A percentile compares a stretch with the other conserved stretches of the same genome.
phyloP scores from a whole-genome alignment of 345 rosid genomes.

The Brassica nigra region DNA sequence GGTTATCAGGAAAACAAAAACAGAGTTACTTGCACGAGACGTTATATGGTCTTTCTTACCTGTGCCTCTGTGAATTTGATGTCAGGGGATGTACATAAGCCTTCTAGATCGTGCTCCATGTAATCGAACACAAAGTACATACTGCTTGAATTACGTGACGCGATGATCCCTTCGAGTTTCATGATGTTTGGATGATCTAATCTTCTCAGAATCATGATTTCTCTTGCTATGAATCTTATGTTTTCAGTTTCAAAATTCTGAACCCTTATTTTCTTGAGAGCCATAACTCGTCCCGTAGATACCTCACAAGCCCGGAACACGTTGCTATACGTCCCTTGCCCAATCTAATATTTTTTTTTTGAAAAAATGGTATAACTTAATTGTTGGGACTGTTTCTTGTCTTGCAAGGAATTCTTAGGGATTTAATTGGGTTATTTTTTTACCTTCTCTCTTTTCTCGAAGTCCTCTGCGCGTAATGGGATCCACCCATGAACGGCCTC shows the following conservation, averaged over 20 bases:
- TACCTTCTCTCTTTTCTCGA: conserved; percentile 82
- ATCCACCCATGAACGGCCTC: conserved; percentile 81
- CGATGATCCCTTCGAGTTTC: conserved; percentile 70
- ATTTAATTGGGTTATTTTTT: neutral
- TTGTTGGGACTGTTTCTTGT: conserved; percentile 23
- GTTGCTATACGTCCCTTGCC: conserved; percentile 91
- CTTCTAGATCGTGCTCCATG: conserved; percentile 85
- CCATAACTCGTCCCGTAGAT: conserved; percentile 65
- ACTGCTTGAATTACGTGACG: conserved; percentile 61
- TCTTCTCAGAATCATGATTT: conserved; percentile 72
- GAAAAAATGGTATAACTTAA: neutral
- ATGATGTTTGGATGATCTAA: conserved; percentile 79
- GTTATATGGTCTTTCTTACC: conserved; percentile 40
- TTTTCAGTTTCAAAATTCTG: conserved; percentile 77
- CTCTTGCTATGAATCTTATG: conserved; percentile 79
- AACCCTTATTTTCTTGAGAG: conserved; percentile 71
- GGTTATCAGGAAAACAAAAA: neutral
- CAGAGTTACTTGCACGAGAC: conserved; percentile 13
- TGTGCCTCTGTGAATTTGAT: conserved; percentile 65
- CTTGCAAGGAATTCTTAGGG: conserved; percentile 13
- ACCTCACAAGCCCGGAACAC: conserved; percentile 79
- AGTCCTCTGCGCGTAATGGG: conserved; percentile 67
- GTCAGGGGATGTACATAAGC: conserved; percentile 60
- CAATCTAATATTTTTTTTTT: conserved; percentile 47
- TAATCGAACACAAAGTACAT: conserved; percentile 78